phyloP scores from a whole-genome alignment of 2,329 filamentous ascomycete species.

The Myriosclerotinia curreyana region DNA sequence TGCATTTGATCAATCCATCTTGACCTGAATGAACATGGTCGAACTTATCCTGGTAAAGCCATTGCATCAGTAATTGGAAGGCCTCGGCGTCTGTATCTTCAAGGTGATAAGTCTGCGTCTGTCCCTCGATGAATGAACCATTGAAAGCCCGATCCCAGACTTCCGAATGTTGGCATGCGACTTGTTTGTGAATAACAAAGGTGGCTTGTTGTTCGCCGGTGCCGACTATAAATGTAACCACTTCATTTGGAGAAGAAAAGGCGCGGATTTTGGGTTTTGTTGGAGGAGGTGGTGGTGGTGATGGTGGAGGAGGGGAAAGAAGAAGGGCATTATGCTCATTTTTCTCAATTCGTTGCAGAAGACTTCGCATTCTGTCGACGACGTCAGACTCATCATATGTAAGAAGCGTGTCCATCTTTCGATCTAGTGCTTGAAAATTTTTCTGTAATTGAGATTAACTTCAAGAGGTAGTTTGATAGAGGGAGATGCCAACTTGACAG shows the following conservation, averaged over 20 bases:
- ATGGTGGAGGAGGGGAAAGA: too few relatives aligned
- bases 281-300: too few relatives aligned
- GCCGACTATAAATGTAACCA: conserved; percentile 8
- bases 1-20: accelerated
- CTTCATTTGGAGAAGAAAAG: conserved; percentile 7
- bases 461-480: too few relatives aligned
- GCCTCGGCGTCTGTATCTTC: neutral
- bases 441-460: neutral
- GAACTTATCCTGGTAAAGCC: neutral
- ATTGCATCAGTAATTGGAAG: conserved; percentile 8
- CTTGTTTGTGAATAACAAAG: conserved; percentile 6
- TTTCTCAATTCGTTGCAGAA: neutral
- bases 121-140: neutral
- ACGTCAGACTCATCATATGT: too few relatives aligned
- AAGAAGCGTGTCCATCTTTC: too few relatives aligned
- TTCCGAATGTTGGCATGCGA: conserved; percentile 6
- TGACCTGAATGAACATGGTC: neutral
- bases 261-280: neutral
- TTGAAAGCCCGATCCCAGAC: conserved; percentile 17
- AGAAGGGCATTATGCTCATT: neutral
- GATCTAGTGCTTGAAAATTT: neutral
- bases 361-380: neutral
- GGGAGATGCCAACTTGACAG: neutral
- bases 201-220: neutral
- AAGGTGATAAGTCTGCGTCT: conserved; percentile 2